Conservation (phyloP, 495 filamentous ascomycete species). For the Aspergillus olivimuriae region DNA sequence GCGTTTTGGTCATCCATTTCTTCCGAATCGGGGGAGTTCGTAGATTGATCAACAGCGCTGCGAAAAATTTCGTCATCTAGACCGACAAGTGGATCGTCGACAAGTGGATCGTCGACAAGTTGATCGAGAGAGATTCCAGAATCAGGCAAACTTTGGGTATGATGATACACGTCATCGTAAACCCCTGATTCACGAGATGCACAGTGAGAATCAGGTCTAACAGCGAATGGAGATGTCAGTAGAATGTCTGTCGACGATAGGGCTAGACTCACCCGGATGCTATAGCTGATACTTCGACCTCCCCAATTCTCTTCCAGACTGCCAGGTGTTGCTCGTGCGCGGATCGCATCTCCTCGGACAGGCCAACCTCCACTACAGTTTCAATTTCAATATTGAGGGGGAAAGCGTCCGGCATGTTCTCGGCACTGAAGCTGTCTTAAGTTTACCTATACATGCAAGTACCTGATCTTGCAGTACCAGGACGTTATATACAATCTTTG, state of each 20-base stretch:
- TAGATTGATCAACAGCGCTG: not conserved
- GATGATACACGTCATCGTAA: not conserved
- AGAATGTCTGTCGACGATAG: not conserved
- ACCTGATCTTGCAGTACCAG: not conserved
- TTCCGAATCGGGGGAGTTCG: not conserved
- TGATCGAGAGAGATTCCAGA: not conserved
- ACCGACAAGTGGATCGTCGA: not conserved
- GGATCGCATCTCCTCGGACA: not conserved
- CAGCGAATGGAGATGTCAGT: not conserved
- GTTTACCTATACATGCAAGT: not conserved
- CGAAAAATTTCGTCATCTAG: not conserved
- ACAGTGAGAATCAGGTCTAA: not conserved
- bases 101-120: not conserved
- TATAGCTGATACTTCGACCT: not conserved
- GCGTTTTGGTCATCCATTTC: not conserved
- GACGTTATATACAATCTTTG: not conserved
- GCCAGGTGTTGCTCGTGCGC: not conserved
- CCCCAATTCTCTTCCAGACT: not conserved
- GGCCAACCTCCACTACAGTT: not conserved
- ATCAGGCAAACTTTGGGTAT: not conserved
- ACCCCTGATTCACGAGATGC: not conserved
- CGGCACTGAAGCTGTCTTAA: not conserved
- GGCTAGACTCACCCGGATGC: not conserved
- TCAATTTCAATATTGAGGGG: not conserved
- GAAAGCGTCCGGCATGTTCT: not conserved